A percentile compares a stretch with the other conserved stretches of the same genome.
phyloP scores from a whole-genome alignment of 306 rosid species.

The Begonia peltatifolia region DNA sequence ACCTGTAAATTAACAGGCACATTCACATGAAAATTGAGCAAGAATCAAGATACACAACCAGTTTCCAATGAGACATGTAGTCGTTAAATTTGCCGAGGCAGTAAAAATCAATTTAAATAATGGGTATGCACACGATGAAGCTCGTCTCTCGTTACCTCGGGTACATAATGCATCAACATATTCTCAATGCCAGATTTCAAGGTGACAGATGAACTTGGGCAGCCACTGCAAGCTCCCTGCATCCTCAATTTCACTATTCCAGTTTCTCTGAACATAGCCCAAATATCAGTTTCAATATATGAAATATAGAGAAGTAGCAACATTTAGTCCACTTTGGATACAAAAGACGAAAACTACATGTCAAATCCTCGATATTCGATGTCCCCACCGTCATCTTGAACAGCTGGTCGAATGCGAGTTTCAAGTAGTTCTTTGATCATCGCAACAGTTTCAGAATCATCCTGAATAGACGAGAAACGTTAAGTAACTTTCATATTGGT shows the following conservation, averaged over 20 bases:
- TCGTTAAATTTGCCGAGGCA: too few species aligned
- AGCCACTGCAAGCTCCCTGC: slow-evolving; percentile 99
- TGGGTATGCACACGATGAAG: too few species aligned
- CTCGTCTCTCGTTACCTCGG: slow-evolving; percentile 45
- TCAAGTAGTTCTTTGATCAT: slow-evolving; percentile 96
- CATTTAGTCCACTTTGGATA: too few species aligned
- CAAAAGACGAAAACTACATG: slow-evolving; percentile 26
- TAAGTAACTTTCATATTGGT: too few species aligned
- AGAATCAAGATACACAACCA: slow-evolving; percentile 1
- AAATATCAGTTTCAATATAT: neutral
- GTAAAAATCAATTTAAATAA: too few species aligned
- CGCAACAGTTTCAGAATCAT: slow-evolving; percentile 91
- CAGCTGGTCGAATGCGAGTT: slow-evolving; percentile 92
- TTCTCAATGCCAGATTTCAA: slow-evolving; percentile 97
- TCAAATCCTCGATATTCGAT: slow-evolving; percentile 71
- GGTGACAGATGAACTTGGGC: slow-evolving; percentile 97
- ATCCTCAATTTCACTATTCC: slow-evolving; percentile 73
- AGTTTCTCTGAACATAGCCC: slow-evolving; percentile 42
- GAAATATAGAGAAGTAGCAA: neutral
- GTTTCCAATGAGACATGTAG: too few species aligned
- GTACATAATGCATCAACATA: slow-evolving; percentile 97
- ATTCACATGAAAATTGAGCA: neutral
- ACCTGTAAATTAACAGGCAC: slow-evolving; percentile 35
- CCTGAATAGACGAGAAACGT: slow-evolving; percentile 22
- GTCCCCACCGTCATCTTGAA: slow-evolving; percentile 98